These are phyloP conservation scores for Trypanosoma boissoni DNA, from an alignment of 208 protist species.

Conservation along the genomic window DNA sequence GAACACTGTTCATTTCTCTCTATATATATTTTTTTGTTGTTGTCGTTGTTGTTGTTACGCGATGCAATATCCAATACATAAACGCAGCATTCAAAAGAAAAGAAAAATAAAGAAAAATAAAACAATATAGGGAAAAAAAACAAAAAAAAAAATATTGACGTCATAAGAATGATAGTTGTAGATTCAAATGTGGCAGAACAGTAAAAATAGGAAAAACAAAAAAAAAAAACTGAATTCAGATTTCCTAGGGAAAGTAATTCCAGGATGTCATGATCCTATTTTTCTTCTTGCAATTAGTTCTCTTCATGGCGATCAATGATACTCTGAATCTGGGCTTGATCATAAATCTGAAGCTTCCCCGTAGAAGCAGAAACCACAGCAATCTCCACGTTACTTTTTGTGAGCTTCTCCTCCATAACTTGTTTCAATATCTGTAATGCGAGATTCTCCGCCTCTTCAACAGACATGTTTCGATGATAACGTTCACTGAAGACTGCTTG, in stretches of 20 bases:
- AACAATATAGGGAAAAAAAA: constrained; percentile 1
- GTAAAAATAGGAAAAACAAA: constrained; percentile 18
- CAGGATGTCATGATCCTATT: constrained; percentile 8
- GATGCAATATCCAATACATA: constrained; percentile 6
- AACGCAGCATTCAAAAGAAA: constrained; percentile 2
- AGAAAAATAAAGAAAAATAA: constrained; percentile 10
- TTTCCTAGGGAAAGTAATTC: no score
- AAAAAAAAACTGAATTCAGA: no score
- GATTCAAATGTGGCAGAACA: constrained; percentile 7
- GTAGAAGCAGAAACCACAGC: constrained; percentile 80
- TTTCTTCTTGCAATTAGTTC: constrained; percentile 19
- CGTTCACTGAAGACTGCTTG: constrained; percentile 97
- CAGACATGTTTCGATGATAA: constrained; percentile 96
- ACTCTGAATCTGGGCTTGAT: constrained; percentile 79
- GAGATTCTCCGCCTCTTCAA: constrained; percentile 95
- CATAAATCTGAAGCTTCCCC: constrained; percentile 90
- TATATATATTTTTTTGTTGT: neutral
- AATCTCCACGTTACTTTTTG: constrained; percentile 96
- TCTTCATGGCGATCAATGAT: constrained; percentile 83
- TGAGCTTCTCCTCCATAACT: constrained; percentile 99
- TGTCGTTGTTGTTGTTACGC: neutral
- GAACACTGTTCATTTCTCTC: constrained; percentile 1
- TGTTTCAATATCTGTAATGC: constrained; percentile 97
- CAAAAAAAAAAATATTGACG: neutral
- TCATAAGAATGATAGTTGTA: neutral